Base-by-base conservation (phyloP, 2,329 filamentous ascomycete species). In the Ophiosphaerella herpotricha region DNA sequence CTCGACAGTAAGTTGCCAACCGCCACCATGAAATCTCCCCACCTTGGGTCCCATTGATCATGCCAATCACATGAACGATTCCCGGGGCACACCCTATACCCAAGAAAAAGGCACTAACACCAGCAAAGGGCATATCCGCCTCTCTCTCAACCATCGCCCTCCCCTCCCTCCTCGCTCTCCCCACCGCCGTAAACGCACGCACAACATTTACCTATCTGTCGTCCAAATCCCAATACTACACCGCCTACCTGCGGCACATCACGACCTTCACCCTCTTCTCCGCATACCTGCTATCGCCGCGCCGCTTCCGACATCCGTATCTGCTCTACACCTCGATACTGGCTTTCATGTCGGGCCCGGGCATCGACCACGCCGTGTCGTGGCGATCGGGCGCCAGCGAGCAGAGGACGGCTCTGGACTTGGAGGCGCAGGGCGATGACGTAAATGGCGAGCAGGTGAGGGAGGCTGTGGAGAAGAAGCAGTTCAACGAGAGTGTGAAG, bases 251-350 rank as follows among this genome's bases (percentile, higher is more conserved):
- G 52, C 80, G 86, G 47, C 79, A 84, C 58, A 74, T 95, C 61
- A 86, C 90, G 44, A 83, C 85, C 46, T 78, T 83, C 44, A 85
- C 89, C 26, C 86, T 97, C 66, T 77, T 90, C 61, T 82, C 93
- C 58, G 90, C 91, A 55, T 97, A 88, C 74, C 73, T 82, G 38
- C 78, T 95, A 58, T 93, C 91, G 2, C 89, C 91, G 0, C 81
- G 84, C 23, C 82, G 85, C 48, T 81, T 84, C 61, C 86, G 88
- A 69, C 93, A 97, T 71, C 93, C 93, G 0, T 97, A 96, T 71
- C 85, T 97, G 23, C 75, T 97, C 51, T 97, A 94, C 85, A 91
- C 90, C 12, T 85, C 86, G 2, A 75, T 91, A 23, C 81, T 91
- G 49, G 83, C 86, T 37, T 78, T 81, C 34, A 47, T 63, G 11